Evolutionary conservation across 179 eudicot species (phyloP), one percentile per base, ranked within the genome.

Genomic region (Carnegiea gigantea): DNA sequence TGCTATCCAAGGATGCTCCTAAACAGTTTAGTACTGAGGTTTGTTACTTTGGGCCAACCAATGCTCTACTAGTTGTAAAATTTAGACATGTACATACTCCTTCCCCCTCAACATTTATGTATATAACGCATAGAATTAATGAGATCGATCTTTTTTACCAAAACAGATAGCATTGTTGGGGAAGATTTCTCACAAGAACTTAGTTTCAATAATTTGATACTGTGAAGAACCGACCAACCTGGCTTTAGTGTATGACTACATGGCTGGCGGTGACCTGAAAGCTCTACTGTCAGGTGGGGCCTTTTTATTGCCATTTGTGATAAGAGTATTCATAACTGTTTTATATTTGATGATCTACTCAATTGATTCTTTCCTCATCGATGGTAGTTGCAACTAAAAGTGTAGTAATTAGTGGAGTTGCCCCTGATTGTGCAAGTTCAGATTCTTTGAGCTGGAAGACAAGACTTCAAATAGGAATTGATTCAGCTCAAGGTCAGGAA

Each of bases 1-100:
- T 85, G 76, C 82, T 88, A 33, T 74, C 75, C 15, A 75, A 77
- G 80, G 86, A 81, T 38, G 88, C 86, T 38, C 83, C 82, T 30
- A 83, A 75, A 68, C 89, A 87, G 59, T 88, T 88, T 80, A 75
- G 80, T 62, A 85, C 87, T 7, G 90, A 84, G 89, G 90, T 81
- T 64, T 44, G 78, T 80, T 12, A 24, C 4, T 38, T 73, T 23
- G 17, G 26, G 9, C 73, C 20, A 15, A 20, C 7, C 5, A n/a
- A 3, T 60, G 11, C 33, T 26, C 6, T 9, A 5, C 9, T 60
- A 9, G 17, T 60, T 20, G 26, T 60, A 64, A 21, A 2, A 46
- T 46, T 46, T 46, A 46, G 9, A 46, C 49, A 46, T 6, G 1
- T 10, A 7, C 49, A 46, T 7, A 46, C 6, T 46, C 49, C 49